A percentile compares a stretch with the other conserved stretches of the same genome.
These are phyloP conservation scores for Linum lewisii DNA, from an alignment of 345 rosid genomes.

Conservation along the genomic window DNA sequence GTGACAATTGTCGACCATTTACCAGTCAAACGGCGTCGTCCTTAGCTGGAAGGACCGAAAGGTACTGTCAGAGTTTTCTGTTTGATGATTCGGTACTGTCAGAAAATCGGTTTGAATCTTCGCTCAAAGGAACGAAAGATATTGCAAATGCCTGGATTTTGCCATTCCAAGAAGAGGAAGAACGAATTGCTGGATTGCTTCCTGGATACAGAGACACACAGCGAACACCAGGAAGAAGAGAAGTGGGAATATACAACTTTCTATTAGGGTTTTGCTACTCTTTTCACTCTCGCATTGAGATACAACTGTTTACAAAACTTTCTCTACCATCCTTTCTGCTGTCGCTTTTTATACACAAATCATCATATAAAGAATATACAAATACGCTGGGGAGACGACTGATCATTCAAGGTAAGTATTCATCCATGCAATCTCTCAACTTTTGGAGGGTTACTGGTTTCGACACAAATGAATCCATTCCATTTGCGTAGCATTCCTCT, in stretches of 20 bases:
- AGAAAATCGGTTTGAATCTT: no score
- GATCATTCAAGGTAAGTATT: constrained; percentile 33
- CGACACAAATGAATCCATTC: constrained; percentile 90
- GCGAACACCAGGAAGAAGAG: background rate
- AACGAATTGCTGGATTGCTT: no score
- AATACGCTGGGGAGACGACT: constrained; percentile 26
- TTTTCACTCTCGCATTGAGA: background rate
- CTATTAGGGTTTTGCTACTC: background rate
- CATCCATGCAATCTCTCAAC: constrained; percentile 59
- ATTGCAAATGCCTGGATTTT: no score
- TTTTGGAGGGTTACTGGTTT: constrained; percentile 85
- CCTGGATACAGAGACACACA: no score
- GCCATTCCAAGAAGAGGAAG: no score
- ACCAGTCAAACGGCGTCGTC: no score
- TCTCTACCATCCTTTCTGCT: background rate
- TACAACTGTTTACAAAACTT: background rate
- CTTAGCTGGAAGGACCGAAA: no score
- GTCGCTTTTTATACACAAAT: background rate
- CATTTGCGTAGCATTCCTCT: constrained; percentile 81
- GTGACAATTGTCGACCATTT: no score
- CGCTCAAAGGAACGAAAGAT: no score
- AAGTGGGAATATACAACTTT: background rate
- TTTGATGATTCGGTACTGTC: no score
- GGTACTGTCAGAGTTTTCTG: no score
- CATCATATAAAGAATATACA: constrained; percentile 16